A percentile compares a stretch with the other conserved stretches of the same genome.
phyloP scores from a whole-genome alignment of 2,329 filamentous ascomycete genomes.

The Colletotrichum neosansevieriae region DNA sequence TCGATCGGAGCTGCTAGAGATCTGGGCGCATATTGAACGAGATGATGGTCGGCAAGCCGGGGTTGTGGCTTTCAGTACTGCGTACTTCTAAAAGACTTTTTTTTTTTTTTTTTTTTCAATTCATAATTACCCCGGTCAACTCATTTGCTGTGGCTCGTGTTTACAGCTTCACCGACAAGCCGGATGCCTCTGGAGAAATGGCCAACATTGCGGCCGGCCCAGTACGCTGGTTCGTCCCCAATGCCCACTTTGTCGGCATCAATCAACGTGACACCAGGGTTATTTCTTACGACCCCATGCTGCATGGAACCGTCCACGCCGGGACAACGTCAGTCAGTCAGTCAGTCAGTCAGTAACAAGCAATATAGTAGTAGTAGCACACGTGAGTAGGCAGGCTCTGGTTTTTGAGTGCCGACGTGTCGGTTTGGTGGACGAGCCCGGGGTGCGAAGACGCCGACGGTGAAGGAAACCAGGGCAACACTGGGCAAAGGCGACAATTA shows the following conservation, averaged over 20 bases:
- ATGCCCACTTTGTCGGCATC: conserved; percentile 31
- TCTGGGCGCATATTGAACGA: conserved; percentile 6
- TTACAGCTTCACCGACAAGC: conserved; percentile 34
- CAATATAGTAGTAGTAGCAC: conserved; percentile 5
- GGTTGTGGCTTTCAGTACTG: conserved; percentile 1
- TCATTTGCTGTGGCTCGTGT: conserved; percentile 40
- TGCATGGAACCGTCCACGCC: conserved; percentile 24
- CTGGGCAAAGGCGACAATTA: not conserved
- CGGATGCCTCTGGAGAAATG: conserved; percentile 34
- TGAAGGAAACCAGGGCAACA: conserved; percentile 28
- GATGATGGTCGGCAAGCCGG: conserved; percentile 22
- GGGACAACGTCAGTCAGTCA: conserved; percentile 28
- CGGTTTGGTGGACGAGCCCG: conserved; percentile 17
- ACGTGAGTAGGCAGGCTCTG: conserved; percentile 10
- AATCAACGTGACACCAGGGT: conserved; percentile 39
- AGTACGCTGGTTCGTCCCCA: conserved; percentile 36
- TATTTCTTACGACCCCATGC: conserved; percentile 35
- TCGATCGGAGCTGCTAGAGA: conserved; percentile 13
- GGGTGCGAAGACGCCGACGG: conserved; percentile 14
- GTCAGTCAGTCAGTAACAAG: conserved; percentile 21
- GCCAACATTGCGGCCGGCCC: conserved; percentile 28
- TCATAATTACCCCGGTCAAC: conserved; percentile 29
- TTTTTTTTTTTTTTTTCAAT: too few relatives aligned
- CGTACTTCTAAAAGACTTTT: conserved; percentile 26
- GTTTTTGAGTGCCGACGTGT: conserved; percentile 18